These are phyloP conservation scores for Candida hispaniensis DNA, from an alignment of 805 yeast genomes.

Conservation along the genomic window DNA sequence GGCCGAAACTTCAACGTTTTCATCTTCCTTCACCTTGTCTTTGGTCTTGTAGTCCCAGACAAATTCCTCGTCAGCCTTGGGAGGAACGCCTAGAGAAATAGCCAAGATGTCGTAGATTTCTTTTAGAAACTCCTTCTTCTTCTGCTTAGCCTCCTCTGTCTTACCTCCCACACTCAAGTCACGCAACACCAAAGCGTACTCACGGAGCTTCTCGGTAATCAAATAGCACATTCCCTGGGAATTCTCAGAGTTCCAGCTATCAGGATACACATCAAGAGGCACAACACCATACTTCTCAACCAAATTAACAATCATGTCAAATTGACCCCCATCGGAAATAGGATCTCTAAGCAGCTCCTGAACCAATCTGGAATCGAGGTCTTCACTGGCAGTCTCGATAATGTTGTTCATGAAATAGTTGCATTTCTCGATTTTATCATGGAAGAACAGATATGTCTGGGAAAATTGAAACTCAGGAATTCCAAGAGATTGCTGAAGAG, in stretches of 20 bases:
- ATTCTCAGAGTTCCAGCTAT: conserved; percentile 45
- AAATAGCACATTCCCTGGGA: conserved; percentile 46
- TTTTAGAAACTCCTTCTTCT: conserved; percentile 42
- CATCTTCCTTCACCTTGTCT: conserved; percentile 37
- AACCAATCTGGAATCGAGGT: conserved; percentile 58
- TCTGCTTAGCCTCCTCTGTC: conserved; percentile 29
- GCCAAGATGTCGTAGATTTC: conserved; percentile 57
- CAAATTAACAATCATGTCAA: conserved; percentile 69
- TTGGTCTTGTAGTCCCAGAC: conserved; percentile 69
- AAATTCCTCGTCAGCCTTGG: conserved; percentile 55
- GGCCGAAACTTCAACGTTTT: conserved; percentile 21
- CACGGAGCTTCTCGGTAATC: conserved; percentile 61
- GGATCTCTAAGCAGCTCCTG: conserved; percentile 58
- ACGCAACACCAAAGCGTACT: conserved; percentile 64
- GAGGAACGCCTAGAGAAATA: conserved; percentile 68
- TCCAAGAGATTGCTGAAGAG: conserved; percentile 50
- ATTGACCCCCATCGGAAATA: conserved; percentile 78
- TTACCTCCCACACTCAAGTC: conserved; percentile 35
- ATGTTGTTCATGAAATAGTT: conserved; percentile 71
- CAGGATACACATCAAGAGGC: conserved; percentile 66
- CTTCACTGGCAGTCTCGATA: conserved; percentile 54
- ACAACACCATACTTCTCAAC: conserved; percentile 73
- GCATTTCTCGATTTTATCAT: conserved; percentile 78
- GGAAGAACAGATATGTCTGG: conserved; percentile 69
- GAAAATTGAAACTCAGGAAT: conserved; percentile 63